Conservation (phyloP, 2,329 filamentous ascomycete species). For the Chrysoporthe cubensis region DNA sequence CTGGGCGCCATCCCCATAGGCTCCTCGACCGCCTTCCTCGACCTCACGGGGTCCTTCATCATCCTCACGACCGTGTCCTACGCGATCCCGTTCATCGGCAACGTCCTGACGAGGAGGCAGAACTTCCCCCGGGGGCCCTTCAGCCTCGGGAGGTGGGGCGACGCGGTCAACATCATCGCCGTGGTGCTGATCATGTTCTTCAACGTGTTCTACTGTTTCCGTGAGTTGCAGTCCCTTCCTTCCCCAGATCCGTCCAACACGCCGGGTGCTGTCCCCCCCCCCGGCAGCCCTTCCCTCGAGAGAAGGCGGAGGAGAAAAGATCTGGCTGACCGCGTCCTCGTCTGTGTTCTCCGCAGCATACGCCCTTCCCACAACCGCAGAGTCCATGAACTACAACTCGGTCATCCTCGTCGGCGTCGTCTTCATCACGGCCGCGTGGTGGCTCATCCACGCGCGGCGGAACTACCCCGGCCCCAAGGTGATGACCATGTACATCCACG, state of each 20-base stretch:
- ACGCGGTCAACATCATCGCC: conserved; percentile 51
- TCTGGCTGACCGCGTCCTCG: not conserved
- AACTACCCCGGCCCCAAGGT: conserved; percentile 58
- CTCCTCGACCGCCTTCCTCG: conserved; percentile 57
- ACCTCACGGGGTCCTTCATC: conserved; percentile 62
- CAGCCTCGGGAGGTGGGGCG: conserved; percentile 55
- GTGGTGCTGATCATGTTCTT: conserved; percentile 59
- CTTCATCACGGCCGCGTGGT: conserved; percentile 53
- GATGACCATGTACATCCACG: conserved; percentile 48
- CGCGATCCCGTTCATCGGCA: conserved; percentile 52
- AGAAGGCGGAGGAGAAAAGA: not conserved
- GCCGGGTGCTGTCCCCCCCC: not conserved
- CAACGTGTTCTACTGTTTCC: conserved; percentile 64
- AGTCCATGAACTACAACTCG: conserved; percentile 57
- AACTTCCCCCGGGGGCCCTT: conserved; percentile 58
- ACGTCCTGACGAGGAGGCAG: conserved; percentile 54
- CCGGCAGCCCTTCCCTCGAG: no score
- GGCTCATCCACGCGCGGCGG: conserved; percentile 49
- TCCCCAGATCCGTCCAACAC: no score
- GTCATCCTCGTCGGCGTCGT: conserved; percentile 56
- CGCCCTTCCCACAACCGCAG: conserved; percentile 44
- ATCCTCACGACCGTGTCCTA: conserved; percentile 61
- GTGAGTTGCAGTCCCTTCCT: conserved; percentile 39
- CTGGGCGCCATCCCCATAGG: conserved; percentile 62
- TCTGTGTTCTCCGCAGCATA: conserved; percentile 39